Evolutionary conservation across 768 basidiomycete genomes (phyloP), one percentile per base, ranked within the genome.

Genomic region (Collybiopsis luxurians): DNA sequence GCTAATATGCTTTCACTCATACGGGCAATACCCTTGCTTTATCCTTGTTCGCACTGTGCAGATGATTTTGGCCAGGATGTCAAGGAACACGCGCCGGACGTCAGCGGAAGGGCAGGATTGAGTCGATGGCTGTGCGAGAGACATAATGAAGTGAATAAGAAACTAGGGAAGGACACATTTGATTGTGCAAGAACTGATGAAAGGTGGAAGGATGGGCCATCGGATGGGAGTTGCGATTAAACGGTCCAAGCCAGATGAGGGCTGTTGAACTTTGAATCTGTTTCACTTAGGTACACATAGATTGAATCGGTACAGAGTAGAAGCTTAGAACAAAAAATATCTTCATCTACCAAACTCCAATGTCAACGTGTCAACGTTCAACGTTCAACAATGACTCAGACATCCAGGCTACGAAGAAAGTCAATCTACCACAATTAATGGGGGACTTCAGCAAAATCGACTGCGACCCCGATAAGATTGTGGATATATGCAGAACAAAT

Each of bases 81-180:
- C 54, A 76, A 75, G 62, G 66, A 60, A 13, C 70, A 83, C 63
- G 88, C 91, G 27, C 93, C 93, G 2, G 88, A 94, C 64, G 90
- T 96, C 19, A 86, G 83, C 60, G 81, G 85, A 45, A 76, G 90
- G 56, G 73, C 72, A 2, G 80, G 75, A 51, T 71, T 98, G 64
- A 90, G 87, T 64, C 75, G 76, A 63, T 98, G 95, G 95, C 76
- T 98, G 60, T 98, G 96, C 66, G 82, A 89, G 71, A 76, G 90
- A 64, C 96, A 98, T 69, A 98, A 98, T 65, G 89, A 89, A 66
- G 95, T 98, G 56, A 98, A 96, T 65, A 78, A 79, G 67, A 83
- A 85, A 70, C 74, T 98, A 31, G 93, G 94, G 40, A 98, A 97
- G 79, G 77, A 78, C 57, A 69, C 43, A 53, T 98, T 98, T 71